Percentiles rank a stretch among this genome's conserved stretches.
phyloP scores from a whole-genome alignment of 2,329 filamentous ascomycete genomes.

The Arthrinium phaeospermum region DNA sequence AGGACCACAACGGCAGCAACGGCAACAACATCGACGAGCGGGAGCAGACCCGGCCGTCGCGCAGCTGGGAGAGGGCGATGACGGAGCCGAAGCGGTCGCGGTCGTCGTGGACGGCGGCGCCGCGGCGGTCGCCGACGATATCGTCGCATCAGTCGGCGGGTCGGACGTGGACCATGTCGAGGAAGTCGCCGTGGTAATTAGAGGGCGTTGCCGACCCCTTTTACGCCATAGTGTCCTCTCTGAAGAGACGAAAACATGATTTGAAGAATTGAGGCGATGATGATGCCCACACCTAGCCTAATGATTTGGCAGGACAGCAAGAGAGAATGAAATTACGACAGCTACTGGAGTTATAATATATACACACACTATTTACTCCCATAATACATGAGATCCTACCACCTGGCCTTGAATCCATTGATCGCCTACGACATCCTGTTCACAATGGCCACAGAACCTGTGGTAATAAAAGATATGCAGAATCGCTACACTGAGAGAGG shows the following conservation, averaged over 20 bases:
- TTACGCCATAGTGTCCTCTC: neutral
- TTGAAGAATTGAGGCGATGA: neutral
- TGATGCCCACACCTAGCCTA: neutral
- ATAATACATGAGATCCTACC: neutral
- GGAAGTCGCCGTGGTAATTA: conserved; percentile 25
- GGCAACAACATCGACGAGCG: conserved; percentile 2
- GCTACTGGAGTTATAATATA: neutral
- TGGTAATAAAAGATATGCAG: too few species aligned
- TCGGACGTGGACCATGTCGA: conserved; percentile 28
- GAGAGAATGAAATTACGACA: neutral
- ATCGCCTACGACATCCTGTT: too few species aligned
- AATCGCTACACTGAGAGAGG: too few species aligned
- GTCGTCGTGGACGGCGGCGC: conserved; percentile 25
- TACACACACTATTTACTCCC: neutral
- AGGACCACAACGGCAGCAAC: conserved; percentile 16
- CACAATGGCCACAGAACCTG: too few species aligned
- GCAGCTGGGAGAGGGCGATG: conserved; percentile 22
- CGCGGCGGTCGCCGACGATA: conserved; percentile 29
- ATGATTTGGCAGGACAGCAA: neutral
- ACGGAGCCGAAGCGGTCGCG: conserved; percentile 12
- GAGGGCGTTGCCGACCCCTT: conserved; percentile 31
- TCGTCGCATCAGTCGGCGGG: conserved; percentile 27
- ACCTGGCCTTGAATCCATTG: too few species aligned
- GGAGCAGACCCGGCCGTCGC: conserved; percentile 20
- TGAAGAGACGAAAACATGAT: neutral